Conservation (phyloP, 371 early-diverging fungal species). For the Thermomucor indicae-seudaticae region DNA sequence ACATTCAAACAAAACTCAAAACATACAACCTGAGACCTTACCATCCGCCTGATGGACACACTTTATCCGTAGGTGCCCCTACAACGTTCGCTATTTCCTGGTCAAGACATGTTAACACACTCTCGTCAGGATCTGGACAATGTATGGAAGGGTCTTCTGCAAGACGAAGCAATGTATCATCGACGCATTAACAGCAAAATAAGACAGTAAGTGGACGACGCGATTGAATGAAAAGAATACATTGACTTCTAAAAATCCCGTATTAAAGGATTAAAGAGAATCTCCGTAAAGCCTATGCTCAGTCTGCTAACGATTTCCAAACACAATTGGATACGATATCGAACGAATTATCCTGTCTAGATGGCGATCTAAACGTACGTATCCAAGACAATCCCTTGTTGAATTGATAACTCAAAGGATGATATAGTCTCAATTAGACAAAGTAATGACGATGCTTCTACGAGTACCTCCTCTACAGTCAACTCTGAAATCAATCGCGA, state of each 20-base stretch:
- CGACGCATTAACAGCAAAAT: conserved; percentile 76
- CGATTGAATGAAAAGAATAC: background rate
- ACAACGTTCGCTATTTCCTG: background rate
- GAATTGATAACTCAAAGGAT: too few species aligned
- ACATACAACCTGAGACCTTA: conserved; percentile 89
- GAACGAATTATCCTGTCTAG: conserved; percentile 56
- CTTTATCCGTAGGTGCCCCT: conserved; percentile 33
- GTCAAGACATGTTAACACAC: background rate
- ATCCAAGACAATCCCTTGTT: background rate
- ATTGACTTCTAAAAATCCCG: background rate
- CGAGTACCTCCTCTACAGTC: conserved; percentile 8
- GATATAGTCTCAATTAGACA: too few species aligned
- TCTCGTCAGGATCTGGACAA: conserved; percentile 67
- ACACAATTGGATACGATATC: conserved; percentile 64
- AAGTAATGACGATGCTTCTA: too few species aligned
- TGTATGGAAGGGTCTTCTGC: conserved; percentile 68
- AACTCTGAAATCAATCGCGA: conserved; percentile 51
- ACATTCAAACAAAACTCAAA: conserved; percentile 92
- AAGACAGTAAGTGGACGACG: conserved; percentile 54
- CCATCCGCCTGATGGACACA: conserved; percentile 73
- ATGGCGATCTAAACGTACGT: conserved; percentile 64
- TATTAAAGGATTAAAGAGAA: conserved; percentile 71
- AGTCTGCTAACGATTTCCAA: conserved; percentile 76
- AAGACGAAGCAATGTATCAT: conserved; percentile 75
- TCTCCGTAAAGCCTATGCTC: conserved; percentile 67